Evolutionary conservation across 140 eudicot species (phyloP).

Genomic region (Bidens hawaiensis): DNA sequence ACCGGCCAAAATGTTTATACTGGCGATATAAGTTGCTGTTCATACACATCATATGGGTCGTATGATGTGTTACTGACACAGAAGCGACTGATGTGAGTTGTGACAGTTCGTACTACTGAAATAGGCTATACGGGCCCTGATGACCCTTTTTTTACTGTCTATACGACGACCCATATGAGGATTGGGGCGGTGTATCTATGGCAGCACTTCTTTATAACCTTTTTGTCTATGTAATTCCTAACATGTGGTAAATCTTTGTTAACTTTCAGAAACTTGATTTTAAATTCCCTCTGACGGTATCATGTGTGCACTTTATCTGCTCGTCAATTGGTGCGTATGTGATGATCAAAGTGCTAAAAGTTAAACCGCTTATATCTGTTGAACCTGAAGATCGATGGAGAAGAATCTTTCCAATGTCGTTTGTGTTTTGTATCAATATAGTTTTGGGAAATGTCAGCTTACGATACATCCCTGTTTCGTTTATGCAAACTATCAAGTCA

Average conservation of each 20-base stretch:
- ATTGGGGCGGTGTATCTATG: too few relatives aligned
- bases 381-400: conserved; percentile 97
- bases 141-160: too few relatives aligned
- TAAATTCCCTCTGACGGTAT: conserved; percentile 89
- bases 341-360: conserved; percentile 73
- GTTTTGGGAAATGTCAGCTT: conserved; percentile 96
- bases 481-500: conserved; percentile 98
- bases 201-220: background rate
- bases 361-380: conserved; percentile 81
- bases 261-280: conserved; percentile 80
- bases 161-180: too few relatives aligned
- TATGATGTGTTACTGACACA: too few relatives aligned
- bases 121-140: too few relatives aligned
- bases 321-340: conserved; percentile 88
- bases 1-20: too few relatives aligned
- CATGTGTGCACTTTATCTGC: conserved; percentile 90
- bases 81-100: too few relatives aligned
- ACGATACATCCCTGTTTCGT: conserved; percentile 96
- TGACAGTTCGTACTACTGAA: too few relatives aligned
- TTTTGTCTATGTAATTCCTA: background rate
- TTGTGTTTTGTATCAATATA: conserved; percentile 88
- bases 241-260: background rate
- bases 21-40: too few relatives aligned
- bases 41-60: too few relatives aligned
- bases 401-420: conserved; percentile 97